Evolutionary conservation across 73 alveolate genomes (phyloP).

Genomic region (Symbiodinium natans): DNA sequence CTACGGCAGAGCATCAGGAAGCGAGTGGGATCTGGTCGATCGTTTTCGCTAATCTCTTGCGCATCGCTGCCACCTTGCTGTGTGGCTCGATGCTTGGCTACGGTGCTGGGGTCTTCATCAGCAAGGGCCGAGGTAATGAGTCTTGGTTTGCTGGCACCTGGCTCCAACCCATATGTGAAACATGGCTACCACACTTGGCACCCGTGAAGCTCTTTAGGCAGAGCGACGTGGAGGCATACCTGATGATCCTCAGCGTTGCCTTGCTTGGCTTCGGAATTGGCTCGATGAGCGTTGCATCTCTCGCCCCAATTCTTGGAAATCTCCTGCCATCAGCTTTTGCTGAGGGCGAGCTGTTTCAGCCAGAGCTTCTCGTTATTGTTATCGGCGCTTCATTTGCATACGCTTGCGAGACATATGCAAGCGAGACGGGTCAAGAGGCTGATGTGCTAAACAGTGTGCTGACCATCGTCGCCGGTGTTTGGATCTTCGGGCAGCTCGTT

Average conservation of each 20-base stretch:
- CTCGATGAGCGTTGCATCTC: background rate
- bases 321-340: background rate
- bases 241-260: slow-evolving; percentile 53
- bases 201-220: background rate
- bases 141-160: background rate
- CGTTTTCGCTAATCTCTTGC: background rate
- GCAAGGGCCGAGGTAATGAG: background rate
- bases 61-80: background rate
- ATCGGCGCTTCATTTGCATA: slow-evolving; percentile 13
- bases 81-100: background rate
- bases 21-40: background rate
- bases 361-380: slow-evolving; percentile 87
- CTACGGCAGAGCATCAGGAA: slow-evolving; percentile 53
- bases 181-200: no score
- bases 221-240: slow-evolving; percentile 27
- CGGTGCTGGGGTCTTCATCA: background rate
- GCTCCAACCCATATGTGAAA: background rate
- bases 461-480: slow-evolving; percentile 48
- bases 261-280: slow-evolving; percentile 72
- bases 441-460: background rate
- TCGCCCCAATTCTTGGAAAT: background rate
- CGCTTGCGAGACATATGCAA: background rate
- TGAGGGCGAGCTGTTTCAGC: slow-evolving; percentile 71
- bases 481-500: slow-evolving; percentile 81
- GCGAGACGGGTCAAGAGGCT: background rate